phyloP scores from a whole-genome alignment of 192 early-diverging fungal species.

The Podila verticillata region DNA sequence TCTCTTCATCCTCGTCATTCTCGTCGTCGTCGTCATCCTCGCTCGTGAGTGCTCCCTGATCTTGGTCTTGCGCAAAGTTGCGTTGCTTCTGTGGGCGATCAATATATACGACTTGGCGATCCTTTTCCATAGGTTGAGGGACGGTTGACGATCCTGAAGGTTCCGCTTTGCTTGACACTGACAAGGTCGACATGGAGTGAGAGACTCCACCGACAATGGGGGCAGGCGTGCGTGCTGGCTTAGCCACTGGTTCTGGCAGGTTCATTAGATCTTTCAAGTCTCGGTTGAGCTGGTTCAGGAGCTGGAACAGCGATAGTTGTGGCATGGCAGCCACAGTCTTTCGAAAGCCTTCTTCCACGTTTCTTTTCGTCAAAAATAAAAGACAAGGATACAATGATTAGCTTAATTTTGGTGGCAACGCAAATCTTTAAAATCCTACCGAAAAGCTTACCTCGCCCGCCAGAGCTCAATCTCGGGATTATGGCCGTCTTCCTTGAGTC shows the following conservation, averaged over 20 bases:
- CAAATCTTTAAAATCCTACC: not conserved
- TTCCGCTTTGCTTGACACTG: not conserved
- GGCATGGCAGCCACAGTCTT: slow-evolving; percentile 22
- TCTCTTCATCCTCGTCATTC: slow-evolving; percentile 18
- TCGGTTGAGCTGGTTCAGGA: slow-evolving; percentile 42
- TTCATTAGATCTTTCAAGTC: slow-evolving; percentile 40
- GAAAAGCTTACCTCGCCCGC: slow-evolving; percentile 27
- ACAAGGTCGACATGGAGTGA: not conserved
- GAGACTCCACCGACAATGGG: not conserved
- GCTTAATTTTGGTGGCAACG: too few species aligned
- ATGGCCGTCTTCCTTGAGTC: slow-evolving; percentile 25
- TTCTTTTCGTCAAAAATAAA: slow-evolving; percentile 2
- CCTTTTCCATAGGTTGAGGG: not conserved
- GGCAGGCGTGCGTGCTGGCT: not conserved
- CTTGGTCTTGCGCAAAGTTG: slow-evolving; percentile 43
- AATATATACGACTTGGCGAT: slow-evolving; percentile 21
- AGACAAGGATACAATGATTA: not conserved
- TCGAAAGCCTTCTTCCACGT: slow-evolving; percentile 45
- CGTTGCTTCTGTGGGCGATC: slow-evolving; percentile 3
- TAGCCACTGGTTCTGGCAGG: slow-evolving; percentile 1
- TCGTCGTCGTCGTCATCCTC: slow-evolving; percentile 30
- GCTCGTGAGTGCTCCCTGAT: slow-evolving; percentile 44
- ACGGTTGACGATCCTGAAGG: not conserved
- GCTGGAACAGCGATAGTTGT: slow-evolving; percentile 40
- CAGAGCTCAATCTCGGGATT: slow-evolving; percentile 46